These are phyloP conservation scores for Cocos nucifera DNA, from an alignment of 176 grass and related monocot genomes.

Conservation along the genomic window DNA sequence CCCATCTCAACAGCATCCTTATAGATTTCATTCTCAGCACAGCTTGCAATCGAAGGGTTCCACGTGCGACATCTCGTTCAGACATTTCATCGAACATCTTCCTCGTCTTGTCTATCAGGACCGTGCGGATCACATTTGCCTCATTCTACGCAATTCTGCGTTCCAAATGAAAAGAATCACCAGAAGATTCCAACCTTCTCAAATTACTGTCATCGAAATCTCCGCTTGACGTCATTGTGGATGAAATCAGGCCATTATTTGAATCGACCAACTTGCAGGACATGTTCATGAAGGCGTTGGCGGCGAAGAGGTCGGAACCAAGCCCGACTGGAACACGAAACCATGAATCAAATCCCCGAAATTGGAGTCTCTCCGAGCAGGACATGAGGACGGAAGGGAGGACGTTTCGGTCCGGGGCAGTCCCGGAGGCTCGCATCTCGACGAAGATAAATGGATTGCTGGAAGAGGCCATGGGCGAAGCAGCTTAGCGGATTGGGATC, in stretches of 20 bases:
- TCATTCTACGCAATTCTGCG: too few relatives aligned
- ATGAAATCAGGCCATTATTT: neutral
- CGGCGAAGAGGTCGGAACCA: conserved; percentile 34
- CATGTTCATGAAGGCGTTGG: conserved; percentile 62
- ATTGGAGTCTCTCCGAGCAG: conserved; percentile 21
- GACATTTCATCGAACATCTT: conserved; percentile 65
- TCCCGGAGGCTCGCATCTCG: conserved; percentile 31
- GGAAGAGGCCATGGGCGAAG: conserved; percentile 30
- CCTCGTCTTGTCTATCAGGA: conserved; percentile 4
- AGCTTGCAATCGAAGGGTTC: conserved; percentile 37
- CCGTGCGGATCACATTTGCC: neutral
- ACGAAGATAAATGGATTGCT: conserved; percentile 36
- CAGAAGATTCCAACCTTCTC: neutral
- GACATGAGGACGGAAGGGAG: conserved; percentile 53
- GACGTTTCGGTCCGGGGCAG: conserved; percentile 15
- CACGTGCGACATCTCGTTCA: conserved; percentile 42
- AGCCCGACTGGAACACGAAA: conserved; percentile 47
- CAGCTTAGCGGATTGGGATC: neutral
- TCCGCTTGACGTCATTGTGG: neutral
- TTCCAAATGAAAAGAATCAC: too few relatives aligned
- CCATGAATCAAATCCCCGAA: conserved; percentile 41
- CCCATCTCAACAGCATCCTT: conserved; percentile 40
- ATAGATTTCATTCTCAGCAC: conserved; percentile 29
- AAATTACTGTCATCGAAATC: neutral
- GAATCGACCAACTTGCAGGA: conserved; percentile 36